These are phyloP conservation scores for Coniosporium apollinis DNA, from an alignment of 495 filamentous ascomycete genomes.

Conservation along the genomic window DNA sequence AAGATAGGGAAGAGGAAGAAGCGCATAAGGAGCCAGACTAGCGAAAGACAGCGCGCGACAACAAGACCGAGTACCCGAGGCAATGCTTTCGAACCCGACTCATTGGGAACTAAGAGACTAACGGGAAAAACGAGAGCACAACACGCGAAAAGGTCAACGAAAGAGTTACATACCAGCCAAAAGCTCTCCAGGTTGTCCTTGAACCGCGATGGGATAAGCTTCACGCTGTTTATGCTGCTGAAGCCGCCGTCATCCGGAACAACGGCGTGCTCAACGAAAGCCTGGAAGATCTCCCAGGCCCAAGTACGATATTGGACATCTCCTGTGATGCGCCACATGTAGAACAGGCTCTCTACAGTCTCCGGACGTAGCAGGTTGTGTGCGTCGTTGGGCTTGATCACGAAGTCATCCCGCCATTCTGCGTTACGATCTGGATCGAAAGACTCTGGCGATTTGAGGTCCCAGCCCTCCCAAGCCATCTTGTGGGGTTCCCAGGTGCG, in stretches of 20 bases:
- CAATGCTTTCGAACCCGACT: too few relatives aligned
- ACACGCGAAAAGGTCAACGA: too few relatives aligned
- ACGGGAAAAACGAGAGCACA: too few relatives aligned
- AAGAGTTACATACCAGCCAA: conserved; percentile 57
- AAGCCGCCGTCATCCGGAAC: conserved; percentile 53
- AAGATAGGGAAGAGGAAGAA: not conserved
- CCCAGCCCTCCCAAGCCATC: conserved; percentile 30
- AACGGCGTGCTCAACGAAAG: conserved; percentile 68
- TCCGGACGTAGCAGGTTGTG: conserved; percentile 97
- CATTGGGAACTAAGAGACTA: too few relatives aligned
- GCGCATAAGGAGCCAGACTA: too few relatives aligned
- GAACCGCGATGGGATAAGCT: conserved; percentile 14
- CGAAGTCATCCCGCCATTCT: conserved; percentile 55
- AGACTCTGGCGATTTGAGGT: conserved; percentile 23
- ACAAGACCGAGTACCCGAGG: too few relatives aligned
- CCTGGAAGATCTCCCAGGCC: conserved; percentile 98
- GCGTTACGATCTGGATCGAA: conserved; percentile 35
- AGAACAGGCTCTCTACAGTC: conserved; percentile 85
- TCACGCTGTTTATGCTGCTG: conserved; percentile 63
- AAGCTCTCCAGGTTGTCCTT: conserved; percentile 29
- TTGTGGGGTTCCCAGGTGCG: conserved; percentile 47
- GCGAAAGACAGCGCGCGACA: too few relatives aligned
- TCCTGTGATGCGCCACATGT: conserved; percentile 97
- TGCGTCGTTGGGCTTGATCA: conserved; percentile 54
- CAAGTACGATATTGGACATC: conserved; percentile 82